Evolutionary conservation across 208 protist species (phyloP).

Genomic region (Vickermania ingenoplastis): DNA sequence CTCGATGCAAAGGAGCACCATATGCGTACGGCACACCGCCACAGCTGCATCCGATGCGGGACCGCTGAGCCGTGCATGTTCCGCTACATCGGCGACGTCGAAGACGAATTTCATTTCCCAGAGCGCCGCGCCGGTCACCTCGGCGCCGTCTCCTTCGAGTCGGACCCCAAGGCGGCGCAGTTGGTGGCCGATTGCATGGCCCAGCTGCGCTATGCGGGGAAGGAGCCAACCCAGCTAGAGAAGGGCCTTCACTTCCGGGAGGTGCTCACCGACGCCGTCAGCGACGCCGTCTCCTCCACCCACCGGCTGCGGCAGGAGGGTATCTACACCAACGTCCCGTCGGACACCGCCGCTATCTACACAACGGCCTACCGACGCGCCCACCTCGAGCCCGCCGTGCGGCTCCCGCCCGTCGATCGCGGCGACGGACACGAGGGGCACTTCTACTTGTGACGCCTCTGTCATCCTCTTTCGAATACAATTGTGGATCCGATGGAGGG

Average conservation of each 20-base stretch:
- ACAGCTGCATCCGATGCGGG: background rate
- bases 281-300: background rate
- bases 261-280: background rate
- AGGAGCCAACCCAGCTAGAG: background rate
- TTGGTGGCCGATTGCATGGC: background rate
- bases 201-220: background rate
- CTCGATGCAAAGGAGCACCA: background rate
- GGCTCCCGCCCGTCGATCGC: background rate
- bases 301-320: background rate
- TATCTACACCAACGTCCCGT: background rate
- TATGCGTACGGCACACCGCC: background rate
- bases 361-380: background rate
- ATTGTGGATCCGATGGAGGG: too few relatives aligned
- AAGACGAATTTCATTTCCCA: background rate
- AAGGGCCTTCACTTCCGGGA: background rate
- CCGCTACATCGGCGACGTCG: background rate
- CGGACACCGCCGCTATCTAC: background rate
- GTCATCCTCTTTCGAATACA: too few relatives aligned
- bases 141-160: background rate
- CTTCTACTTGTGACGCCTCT: background rate
- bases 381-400: background rate
- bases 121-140: background rate
- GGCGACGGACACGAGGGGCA: background rate
- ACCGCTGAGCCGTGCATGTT: background rate
- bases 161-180: background rate